Percentiles rank a stretch among this genome's conserved stretches.
Conservation (phyloP, 192 early-diverging fungal genomes). For the Coemansia sp. region DNA sequence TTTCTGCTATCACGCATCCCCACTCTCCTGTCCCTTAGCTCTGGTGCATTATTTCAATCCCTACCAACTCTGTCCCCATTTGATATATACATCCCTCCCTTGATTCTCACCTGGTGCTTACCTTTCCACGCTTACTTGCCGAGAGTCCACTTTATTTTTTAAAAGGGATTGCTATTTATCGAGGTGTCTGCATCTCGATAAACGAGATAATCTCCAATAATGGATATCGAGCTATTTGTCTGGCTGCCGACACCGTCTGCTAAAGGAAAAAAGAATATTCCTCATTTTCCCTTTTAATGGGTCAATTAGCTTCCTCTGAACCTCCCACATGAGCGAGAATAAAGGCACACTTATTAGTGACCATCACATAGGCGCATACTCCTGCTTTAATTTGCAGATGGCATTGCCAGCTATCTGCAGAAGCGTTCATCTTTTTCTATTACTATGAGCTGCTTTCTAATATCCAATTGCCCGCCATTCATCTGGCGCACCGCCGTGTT, state of each 20-base stretch:
- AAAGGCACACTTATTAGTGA: neutral
- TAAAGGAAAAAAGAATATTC: neutral
- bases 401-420: neutral
- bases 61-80: neutral
- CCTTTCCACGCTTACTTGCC: neutral
- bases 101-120: neutral
- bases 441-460: neutral
- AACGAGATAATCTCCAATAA: neutral
- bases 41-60: neutral
- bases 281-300: neutral
- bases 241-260: neutral
- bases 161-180: neutral
- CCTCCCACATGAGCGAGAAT: neutral
- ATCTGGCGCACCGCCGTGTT: neutral
- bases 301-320: neutral
- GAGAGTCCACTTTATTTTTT: neutral
- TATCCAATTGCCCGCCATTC: neutral
- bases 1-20: neutral
- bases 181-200: neutral
- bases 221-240: neutral
- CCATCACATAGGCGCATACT: neutral
- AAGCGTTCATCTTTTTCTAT: neutral
- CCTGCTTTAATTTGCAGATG: neutral
- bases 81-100: neutral
- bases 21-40: neutral